Evolutionary conservation across 176 grass and related monocot genomes (phyloP), one percentile per base, ranked within the genome.

Genomic region (Musa acuminata): DNA sequence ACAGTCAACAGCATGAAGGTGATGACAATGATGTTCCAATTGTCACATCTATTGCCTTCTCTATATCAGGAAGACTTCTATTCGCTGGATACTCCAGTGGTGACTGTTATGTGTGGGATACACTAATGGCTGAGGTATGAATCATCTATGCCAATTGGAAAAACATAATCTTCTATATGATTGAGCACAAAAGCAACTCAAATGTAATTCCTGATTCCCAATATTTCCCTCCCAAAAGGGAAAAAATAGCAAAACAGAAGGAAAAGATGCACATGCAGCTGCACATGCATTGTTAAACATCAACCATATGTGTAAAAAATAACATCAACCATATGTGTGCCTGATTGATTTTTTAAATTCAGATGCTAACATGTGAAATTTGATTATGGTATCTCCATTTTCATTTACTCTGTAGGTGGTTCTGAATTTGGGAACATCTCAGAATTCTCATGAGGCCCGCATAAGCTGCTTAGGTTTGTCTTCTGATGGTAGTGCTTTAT

Each of bases 1-100:
- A 99, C 80, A 77, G 35, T 77, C 76, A 81, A 75, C 87, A 85
- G 69, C 82, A 74, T 62, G 74, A 83, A 73, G 83, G 75, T 78
- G 85, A 89, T 68, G 86, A 89, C 81, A 85, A 87, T 77, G 95
- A 89, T 58, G 79, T 87, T 11, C 86, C 88, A 53, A 86, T 62
- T 60, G 95, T 94, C 78, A 99, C 88, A 77, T 99, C 95, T 66
- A 88, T 99, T 29, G 95, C 95, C 8, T 99, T 94, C 64, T 99
- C 95, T 11, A 91, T 99, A 83, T 99, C 95, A n/a, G 95, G 95
- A 82, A 90, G 95, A 72, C 88, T 99, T 65, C 88, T 99, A 73
- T 98, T 99, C 87, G 86, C 88, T 87, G 95, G 95, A 66, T 99
- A 99, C 82, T 99, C 95, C 6, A 99, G 93, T 76, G 95, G 90